phyloP scores from a whole-genome alignment of 331 rosid species.

The Erythrophleum ivorense region DNA sequence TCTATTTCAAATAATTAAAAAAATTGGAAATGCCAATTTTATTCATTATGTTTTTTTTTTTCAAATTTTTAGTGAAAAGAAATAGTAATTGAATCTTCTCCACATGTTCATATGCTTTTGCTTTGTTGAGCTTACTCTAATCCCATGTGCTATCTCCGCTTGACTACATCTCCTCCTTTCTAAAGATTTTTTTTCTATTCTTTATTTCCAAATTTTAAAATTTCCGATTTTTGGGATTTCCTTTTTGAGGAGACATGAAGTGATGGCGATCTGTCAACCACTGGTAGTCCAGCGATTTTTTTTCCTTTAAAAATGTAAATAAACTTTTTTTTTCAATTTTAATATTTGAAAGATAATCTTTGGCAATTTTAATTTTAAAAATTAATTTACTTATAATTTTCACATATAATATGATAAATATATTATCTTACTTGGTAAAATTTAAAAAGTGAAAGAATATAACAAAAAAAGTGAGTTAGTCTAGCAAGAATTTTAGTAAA shows the following conservation, averaged over 20 bases:
- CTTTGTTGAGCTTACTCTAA: conserved; percentile 49
- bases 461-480: not conserved
- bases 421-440: too few relatives aligned
- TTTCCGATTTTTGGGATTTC: conserved; percentile 40
- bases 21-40: not conserved
- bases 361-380: not conserved
- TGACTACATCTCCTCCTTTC: conserved; percentile 41
- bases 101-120: conserved; percentile 65
- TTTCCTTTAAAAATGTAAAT: not conserved
- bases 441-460: not conserved
- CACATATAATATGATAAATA: not conserved
- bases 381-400: not conserved
- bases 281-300: conserved; percentile 52
- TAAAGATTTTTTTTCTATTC: not conserved
- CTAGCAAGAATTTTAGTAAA: too few relatives aligned
- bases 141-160: conserved; percentile 67
- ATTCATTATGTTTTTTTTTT: not conserved
- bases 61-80: conserved; percentile 7
- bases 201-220: not conserved
- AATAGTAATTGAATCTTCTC: conserved; percentile 56
- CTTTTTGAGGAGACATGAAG: conserved; percentile 48
- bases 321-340: not conserved
- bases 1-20: not conserved
- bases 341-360: not conserved
- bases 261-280: conserved; percentile 78